A percentile compares a stretch with the other conserved stretches of the same genome.
Evolutionary conservation across 768 basidiomycete species (phyloP).

Genomic region (Naganishia vishniacii): DNA sequence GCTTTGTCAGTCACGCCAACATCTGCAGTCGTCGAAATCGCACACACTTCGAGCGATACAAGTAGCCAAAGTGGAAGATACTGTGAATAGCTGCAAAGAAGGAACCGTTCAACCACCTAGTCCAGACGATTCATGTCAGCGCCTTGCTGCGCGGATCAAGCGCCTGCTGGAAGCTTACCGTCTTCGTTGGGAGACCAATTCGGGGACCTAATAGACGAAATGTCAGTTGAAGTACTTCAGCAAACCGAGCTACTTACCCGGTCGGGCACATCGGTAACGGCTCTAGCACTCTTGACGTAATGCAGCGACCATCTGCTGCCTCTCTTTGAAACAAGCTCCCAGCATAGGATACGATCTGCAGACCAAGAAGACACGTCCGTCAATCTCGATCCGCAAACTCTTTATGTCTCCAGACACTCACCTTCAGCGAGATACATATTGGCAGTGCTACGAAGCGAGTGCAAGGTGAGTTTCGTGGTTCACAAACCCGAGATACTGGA

Average conservation of each 20-base stretch:
- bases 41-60: constrained; percentile 72
- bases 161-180: constrained; percentile 26
- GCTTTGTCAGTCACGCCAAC: constrained; percentile 23
- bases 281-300: constrained; percentile 92
- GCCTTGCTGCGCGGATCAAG: not conserved
- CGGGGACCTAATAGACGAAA: constrained; percentile 60
- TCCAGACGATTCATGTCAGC: no score
- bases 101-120: constrained; percentile 82
- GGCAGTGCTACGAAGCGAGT: constrained; percentile 30
- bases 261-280: constrained; percentile 87
- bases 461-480: not conserved
- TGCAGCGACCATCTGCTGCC: constrained; percentile 85
- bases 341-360: constrained; percentile 76
- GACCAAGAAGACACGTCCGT: not conserved
- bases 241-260: constrained; percentile 54
- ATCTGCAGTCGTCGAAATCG: not conserved
- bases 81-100: constrained; percentile 96
- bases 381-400: not conserved
- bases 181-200: constrained; percentile 87
- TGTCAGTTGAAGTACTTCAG: not conserved
- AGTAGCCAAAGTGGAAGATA: constrained; percentile 85
- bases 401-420: constrained; percentile 8
- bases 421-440: constrained; percentile 77
- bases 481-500: not conserved
- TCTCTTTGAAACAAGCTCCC: constrained; percentile 95